phyloP scores from a whole-genome alignment of 2,329 filamentous ascomycete genomes.

The Aspergillus ochraceoroseus region DNA sequence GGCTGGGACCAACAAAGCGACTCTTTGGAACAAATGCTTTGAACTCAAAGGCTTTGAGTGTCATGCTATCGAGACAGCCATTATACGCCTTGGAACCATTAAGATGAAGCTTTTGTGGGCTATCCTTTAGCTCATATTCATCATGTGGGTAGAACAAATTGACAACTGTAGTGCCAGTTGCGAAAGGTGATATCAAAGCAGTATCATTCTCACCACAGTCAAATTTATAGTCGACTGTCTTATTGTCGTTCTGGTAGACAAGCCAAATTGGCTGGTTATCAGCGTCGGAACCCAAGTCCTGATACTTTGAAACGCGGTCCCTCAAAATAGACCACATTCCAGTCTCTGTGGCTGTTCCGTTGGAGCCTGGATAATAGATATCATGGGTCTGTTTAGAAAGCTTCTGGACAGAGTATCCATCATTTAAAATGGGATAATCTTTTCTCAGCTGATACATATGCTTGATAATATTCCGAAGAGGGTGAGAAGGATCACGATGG shows the following conservation, averaged over 20 bases:
- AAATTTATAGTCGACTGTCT: slow-evolving; percentile 52
- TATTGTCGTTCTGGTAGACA: slow-evolving; percentile 46
- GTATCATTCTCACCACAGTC: slow-evolving; percentile 50
- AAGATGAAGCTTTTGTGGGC: slow-evolving; percentile 46
- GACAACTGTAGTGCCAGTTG: slow-evolving; percentile 52
- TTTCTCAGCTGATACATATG: slow-evolving; percentile 58
- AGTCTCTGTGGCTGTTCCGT: slow-evolving; percentile 51
- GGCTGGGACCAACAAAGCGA: slow-evolving; percentile 49
- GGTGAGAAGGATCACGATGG: slow-evolving; percentile 59
- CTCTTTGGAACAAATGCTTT: slow-evolving; percentile 55
- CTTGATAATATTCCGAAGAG: slow-evolving; percentile 57
- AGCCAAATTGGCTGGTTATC: slow-evolving; percentile 47
- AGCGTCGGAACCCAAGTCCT: slow-evolving; percentile 45
- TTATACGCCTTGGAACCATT: slow-evolving; percentile 47
- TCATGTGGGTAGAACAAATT: slow-evolving; percentile 62
- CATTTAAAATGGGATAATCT: slow-evolving; percentile 55
- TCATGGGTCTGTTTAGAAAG: slow-evolving; percentile 55
- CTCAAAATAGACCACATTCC: slow-evolving; percentile 59
- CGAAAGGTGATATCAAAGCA: slow-evolving; percentile 56
- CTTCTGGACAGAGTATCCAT: slow-evolving; percentile 53
- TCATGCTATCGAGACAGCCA: slow-evolving; percentile 53
- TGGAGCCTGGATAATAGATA: slow-evolving; percentile 50
- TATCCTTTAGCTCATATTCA: slow-evolving; percentile 48
- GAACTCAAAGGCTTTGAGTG: slow-evolving; percentile 54
- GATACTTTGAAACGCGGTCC: slow-evolving; percentile 47